Evolutionary conservation across 495 filamentous ascomycete species (phyloP).

Genomic region (Aspergillus campestris): DNA sequence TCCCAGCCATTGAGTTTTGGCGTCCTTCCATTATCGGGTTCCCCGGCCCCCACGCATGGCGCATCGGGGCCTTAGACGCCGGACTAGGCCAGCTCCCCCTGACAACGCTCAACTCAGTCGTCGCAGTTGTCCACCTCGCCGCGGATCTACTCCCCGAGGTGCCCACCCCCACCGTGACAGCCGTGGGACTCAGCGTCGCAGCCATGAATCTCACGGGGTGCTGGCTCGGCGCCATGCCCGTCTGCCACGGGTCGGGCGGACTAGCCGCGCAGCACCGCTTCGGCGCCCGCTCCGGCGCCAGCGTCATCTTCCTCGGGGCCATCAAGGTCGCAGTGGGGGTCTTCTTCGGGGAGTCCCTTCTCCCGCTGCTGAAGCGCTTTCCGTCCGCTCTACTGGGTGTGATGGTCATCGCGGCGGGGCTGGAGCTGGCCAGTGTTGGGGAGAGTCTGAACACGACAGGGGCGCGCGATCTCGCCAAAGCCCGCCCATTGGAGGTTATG

Average conservation of each 20-base stretch:
- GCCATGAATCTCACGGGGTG: slow-evolving; percentile 75
- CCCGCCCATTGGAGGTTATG: slow-evolving; percentile 3
- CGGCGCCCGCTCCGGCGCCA: slow-evolving; percentile 78
- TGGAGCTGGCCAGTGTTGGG: slow-evolving; percentile 79
- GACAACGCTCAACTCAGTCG: slow-evolving; percentile 82
- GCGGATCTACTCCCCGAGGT: slow-evolving; percentile 63
- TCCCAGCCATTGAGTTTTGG: slow-evolving; percentile 46
- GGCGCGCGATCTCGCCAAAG: slow-evolving; percentile 50
- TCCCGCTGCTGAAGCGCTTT: slow-evolving; percentile 59
- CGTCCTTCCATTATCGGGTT: slow-evolving; percentile 29
- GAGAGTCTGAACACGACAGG: slow-evolving; percentile 65
- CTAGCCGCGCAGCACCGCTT: slow-evolving; percentile 85
- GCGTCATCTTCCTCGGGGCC: slow-evolving; percentile 67
- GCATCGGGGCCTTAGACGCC: slow-evolving; percentile 43
- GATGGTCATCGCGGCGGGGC: slow-evolving; percentile 80
- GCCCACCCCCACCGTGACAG: slow-evolving; percentile 56
- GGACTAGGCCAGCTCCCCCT: slow-evolving; percentile 82
- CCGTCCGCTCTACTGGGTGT: slow-evolving; percentile 69
- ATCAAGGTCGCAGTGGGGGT: slow-evolving; percentile 71
- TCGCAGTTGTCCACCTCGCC: slow-evolving; percentile 71
- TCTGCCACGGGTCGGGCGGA: slow-evolving; percentile 89
- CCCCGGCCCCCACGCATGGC: slow-evolving; percentile 39
- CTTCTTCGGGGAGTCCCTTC: slow-evolving; percentile 58
- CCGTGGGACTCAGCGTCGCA: slow-evolving; percentile 71
- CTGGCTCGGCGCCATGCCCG: slow-evolving; percentile 93